Base-by-base conservation (phyloP, 2,329 filamentous ascomycete genomes). In the Trichophaea hybrida region DNA sequence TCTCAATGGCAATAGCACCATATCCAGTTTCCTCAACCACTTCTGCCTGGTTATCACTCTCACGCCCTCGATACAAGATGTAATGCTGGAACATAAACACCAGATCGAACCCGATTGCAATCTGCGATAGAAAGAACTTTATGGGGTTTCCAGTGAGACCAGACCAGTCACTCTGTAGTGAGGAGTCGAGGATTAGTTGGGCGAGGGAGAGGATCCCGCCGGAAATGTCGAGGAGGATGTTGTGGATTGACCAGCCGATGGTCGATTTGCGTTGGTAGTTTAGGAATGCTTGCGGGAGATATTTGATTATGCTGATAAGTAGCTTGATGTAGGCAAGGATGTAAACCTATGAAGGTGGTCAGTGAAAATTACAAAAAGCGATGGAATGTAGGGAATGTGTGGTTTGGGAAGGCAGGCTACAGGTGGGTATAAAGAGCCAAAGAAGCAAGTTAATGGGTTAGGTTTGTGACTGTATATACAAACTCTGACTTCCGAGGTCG, bases 71-170 rank as follows among this genome's bases (percentile, higher is more conserved):
- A 70, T 95, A 97, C 17, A 95, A 72, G 38, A 90, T 74, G 68
- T 90, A 97, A 73, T 97, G 93, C 74, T 98, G 93, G 4, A 79
- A 69, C 55, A 97, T 84, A 70, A 97, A 97, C 53, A 95, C 76
- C 35, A 85, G 64, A 70, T 97, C 91, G 71, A 95, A 97, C 1
- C 87, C 71, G 68, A 97, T 84, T 60, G 84, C 88, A 50, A 95
- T 81, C 69, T 94, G 91, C 12, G 87, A 86, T 46, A 97, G 77
- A 2, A 83, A 82, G 60, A 97, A 82, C 74, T 97, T 98, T 67
- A 93, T 84, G 0, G 89, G 88, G 71, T 97, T 97, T 1, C 90
- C 91, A 0, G 84, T 89, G 60, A 97, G 77, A 24, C 91, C 93
- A 58, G 40, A 49, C 55, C 55, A 57, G 31, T 57, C 43, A 40